phyloP scores from a whole-genome alignment of 176 grass and related monocot genomes.

The Echinochloa phyllopogon region DNA sequence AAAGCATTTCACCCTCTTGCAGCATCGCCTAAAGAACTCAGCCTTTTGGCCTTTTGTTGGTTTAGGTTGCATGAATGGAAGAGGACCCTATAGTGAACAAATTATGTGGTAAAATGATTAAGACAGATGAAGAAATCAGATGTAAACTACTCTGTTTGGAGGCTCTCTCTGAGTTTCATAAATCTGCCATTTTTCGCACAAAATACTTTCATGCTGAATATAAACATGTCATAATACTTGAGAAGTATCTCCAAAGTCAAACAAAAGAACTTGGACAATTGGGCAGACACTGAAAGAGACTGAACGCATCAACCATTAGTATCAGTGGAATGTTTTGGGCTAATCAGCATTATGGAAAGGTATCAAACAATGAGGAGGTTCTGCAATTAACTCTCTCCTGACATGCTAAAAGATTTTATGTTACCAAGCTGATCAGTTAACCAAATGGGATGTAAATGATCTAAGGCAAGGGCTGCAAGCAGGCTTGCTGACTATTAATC shows the following conservation, averaged over 20 bases:
- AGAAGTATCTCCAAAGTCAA: constrained; percentile 9
- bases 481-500: background rate
- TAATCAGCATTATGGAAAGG: background rate
- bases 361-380: background rate
- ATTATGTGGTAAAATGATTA: background rate
- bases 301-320: background rate
- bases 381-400: background rate
- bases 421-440: background rate
- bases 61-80: constrained; percentile 60
- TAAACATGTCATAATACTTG: background rate
- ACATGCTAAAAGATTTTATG: background rate
- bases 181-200: background rate
- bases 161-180: background rate
- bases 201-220: background rate
- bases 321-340: background rate
- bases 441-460: background rate
- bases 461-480: background rate
- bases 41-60: constrained; percentile 43
- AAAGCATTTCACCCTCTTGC: constrained; percentile 66
- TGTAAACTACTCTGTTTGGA: background rate
- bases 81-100: constrained; percentile 43
- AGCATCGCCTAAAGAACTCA: constrained; percentile 56
- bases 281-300: background rate
- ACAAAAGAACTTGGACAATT: background rate
- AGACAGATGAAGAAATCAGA: background rate